Evolutionary conservation across 2,329 filamentous ascomycete species (phyloP).

Genomic region (Ceratocystis destructans): DNA sequence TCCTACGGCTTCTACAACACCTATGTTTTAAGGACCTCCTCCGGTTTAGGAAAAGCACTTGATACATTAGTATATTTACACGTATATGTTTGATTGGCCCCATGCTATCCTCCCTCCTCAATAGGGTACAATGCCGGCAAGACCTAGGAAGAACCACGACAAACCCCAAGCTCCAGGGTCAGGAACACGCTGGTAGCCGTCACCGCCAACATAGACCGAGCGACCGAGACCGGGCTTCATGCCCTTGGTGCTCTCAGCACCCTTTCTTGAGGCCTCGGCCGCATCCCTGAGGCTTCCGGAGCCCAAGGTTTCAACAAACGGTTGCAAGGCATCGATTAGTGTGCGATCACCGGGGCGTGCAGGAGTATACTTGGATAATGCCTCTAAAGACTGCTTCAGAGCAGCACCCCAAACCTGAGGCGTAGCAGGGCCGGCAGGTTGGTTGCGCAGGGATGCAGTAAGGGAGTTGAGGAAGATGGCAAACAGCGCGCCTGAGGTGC

Average conservation of each 20-base stretch:
- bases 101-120: neutral
- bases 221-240: constrained; percentile 79
- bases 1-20: neutral
- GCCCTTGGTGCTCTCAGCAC: constrained; percentile 71
- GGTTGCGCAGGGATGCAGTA: constrained; percentile 44
- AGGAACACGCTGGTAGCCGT: constrained; percentile 35
- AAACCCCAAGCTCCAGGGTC: constrained; percentile 60
- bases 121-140: constrained; percentile 37
- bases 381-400: constrained; percentile 54
- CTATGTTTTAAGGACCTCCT: too few relatives aligned
- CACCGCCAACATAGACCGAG: constrained; percentile 33
- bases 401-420: constrained; percentile 45
- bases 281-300: constrained; percentile 57
- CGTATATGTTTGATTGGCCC: neutral
- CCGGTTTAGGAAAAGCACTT: neutral
- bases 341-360: constrained; percentile 82
- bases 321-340: constrained; percentile 74
- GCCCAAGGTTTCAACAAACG: constrained; percentile 64
- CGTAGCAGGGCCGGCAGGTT: constrained; percentile 30
- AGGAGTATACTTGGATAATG: constrained; percentile 72
- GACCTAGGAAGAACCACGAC: constrained; percentile 65
- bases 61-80: neutral
- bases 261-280: constrained; percentile 58
- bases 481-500: constrained; percentile 47
- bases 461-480: constrained; percentile 86